Base-by-base conservation (phyloP, 2,329 filamentous ascomycete species). In the Colletotrichum noveboracense region DNA sequence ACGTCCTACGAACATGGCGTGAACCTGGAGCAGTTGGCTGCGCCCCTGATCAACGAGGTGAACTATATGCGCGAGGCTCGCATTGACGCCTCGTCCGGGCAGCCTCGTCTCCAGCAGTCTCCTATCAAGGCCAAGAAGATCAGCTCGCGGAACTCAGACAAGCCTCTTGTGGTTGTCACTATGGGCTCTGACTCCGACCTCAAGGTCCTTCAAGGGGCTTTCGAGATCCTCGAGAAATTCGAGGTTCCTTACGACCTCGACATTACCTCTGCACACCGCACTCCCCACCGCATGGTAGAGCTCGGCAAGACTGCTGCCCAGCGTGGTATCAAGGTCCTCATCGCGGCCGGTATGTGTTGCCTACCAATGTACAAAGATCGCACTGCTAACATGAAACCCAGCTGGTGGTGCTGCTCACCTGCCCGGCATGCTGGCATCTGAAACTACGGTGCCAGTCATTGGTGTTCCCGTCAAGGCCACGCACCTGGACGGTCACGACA, bases 131-230 rank as follows among this genome's bases (percentile, higher is more conserved):
- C 66, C 52, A 68, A 75, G 62, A 71, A 75, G 61, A 58, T 66
- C 6, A 75, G 76, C 52, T 80, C 82, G 48, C 79, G 80, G 64
- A 79, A 84, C 71, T 75, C 74, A 69, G 80, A 83, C 66, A 80
- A 84, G 61, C 93, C 93, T 0, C 84, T 95, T 1, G 93, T 97
- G 3, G 91, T 94, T 14, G 91, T 97, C 4, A 95, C 95, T 32
- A 96, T 96, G 94, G 95, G 95, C 48, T 96, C 94, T 2, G 93
- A 95, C 85, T 95, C 93, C 12, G 94, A 96, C 81, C 89, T 96
- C 28, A 90, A 89, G 3, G 91, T 94, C 18, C 90, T 96, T 52
- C 89, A 89, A 76, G 90, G 90, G 1, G 94, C 91, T 2, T 86
- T 95, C 24, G 89, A 94, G 74, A 89, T 95, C 38, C 89, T 96